These are phyloP conservation scores for Cenchrus fungigraminus DNA, from an alignment of 176 grass and related monocot genomes.

Conservation along the genomic window DNA sequence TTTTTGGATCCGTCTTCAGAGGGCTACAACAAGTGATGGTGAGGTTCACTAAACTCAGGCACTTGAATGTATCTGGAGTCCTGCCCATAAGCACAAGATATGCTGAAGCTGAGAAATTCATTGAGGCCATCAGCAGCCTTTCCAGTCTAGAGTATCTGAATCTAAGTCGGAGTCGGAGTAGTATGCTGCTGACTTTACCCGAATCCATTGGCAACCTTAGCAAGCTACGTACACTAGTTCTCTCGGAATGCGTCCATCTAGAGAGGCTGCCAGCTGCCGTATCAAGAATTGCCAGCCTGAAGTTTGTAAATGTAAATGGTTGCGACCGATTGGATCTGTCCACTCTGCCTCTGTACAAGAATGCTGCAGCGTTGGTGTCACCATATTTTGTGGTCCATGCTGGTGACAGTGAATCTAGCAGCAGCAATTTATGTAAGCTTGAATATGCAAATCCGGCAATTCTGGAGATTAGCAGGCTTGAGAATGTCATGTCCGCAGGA, in stretches of 20 bases:
- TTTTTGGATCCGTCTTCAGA: too few relatives aligned
- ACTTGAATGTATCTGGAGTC: not conserved
- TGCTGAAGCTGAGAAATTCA: too few relatives aligned
- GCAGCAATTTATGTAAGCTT: not conserved
- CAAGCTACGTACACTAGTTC: not conserved
- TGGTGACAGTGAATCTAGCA: not conserved
- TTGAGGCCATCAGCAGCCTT: not conserved
- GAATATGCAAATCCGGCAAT: too few relatives aligned
- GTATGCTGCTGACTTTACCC: not conserved
- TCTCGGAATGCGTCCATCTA: not conserved
- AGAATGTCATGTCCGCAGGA: too few relatives aligned
- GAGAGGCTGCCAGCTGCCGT: not conserved
- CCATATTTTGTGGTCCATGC: not conserved
- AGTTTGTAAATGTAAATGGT: not conserved
- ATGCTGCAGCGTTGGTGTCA: too few relatives aligned
- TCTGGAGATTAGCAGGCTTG: too few relatives aligned
- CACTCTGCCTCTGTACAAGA: not conserved
- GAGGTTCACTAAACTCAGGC: not conserved
- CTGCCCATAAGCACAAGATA: fast-evolving
- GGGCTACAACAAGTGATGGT: too few relatives aligned
- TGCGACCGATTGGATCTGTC: not conserved
- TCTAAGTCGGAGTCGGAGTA: too few relatives aligned
- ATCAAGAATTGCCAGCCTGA: not conserved
- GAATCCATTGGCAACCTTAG: not conserved
- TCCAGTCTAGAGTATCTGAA: not conserved